phyloP scores from a whole-genome alignment of 1,284 basidiomycete genomes.

The Leccinum fuscescens region DNA sequence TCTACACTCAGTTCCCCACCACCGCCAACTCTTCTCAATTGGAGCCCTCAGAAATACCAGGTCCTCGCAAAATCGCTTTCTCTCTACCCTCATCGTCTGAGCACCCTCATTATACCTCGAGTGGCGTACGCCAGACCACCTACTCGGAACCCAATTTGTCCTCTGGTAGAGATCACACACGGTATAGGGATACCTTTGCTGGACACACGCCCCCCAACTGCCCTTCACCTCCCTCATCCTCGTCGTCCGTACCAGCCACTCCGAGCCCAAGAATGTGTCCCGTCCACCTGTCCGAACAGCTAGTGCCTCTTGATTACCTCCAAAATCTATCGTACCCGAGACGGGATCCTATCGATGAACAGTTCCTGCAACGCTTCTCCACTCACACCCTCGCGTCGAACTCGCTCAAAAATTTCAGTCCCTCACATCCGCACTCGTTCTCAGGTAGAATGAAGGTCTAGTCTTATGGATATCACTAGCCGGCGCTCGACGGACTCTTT shows the following conservation, averaged over 20 bases:
- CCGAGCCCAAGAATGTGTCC: conserved; percentile 32
- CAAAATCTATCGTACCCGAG: conserved; percentile 47
- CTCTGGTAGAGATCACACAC: conserved; percentile 18
- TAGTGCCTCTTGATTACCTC: conserved; percentile 62
- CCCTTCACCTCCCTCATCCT: conserved; percentile 31
- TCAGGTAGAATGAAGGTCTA: conserved; percentile 31
- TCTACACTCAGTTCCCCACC: conserved; percentile 34
- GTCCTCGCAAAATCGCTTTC: conserved; percentile 28
- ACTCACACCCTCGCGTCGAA: conserved; percentile 27
- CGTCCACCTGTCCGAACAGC: conserved; percentile 35
- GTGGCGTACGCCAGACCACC: conserved; percentile 30
- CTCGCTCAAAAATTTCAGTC: conserved; percentile 19
- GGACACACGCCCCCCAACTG: conserved; percentile 14
- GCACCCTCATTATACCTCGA: conserved; percentile 22
- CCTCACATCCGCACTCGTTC: conserved; percentile 26
- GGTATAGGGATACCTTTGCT: conserved; percentile 20
- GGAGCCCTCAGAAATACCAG: conserved; percentile 22
- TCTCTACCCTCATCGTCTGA: conserved; percentile 33
- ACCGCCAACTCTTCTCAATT: conserved; percentile 29
- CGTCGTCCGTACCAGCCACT: conserved; percentile 32
- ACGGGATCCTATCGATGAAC: conserved; percentile 58
- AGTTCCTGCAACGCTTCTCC: conserved; percentile 53
- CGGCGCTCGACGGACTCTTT: conserved; percentile 2
- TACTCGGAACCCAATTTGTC: conserved; percentile 34
- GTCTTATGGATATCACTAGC: not conserved